A percentile compares a stretch with the other conserved stretches of the same genome.
Conservation (phyloP, 164 flowering plant genomes). For the Protea cynaroides region DNA sequence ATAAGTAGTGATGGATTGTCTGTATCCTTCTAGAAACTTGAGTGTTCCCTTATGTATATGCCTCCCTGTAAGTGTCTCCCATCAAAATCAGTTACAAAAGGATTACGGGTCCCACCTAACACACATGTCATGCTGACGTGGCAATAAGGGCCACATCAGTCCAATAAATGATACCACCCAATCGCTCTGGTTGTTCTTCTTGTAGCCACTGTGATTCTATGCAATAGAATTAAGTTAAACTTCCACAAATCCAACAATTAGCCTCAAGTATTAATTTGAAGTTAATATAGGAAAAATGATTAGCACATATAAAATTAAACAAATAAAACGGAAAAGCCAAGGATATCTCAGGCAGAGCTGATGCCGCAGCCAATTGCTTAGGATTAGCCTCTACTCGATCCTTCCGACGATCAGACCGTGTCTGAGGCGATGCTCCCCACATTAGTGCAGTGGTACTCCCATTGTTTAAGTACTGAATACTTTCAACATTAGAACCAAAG, state of each 20-base stretch:
- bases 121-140: no score
- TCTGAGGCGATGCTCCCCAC: no score
- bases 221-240: conserved; percentile 37
- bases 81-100: no score
- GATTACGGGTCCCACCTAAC: no score
- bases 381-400: conserved; percentile 99
- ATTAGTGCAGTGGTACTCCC: no score
- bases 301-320: neutral
- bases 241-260: neutral
- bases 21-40: no score
- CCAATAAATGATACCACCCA: conserved; percentile 99
- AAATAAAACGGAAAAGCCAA: conserved; percentile 2
- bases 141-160: no score
- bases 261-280: conserved; percentile 1
- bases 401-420: no score
- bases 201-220: conserved; percentile 76
- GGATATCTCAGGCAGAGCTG: conserved; percentile 99
- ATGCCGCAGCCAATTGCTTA: conserved; percentile 98
- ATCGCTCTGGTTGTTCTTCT: conserved; percentile 94
- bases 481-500: conserved; percentile 15
- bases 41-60: no score
- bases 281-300: neutral
- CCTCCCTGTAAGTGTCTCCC: no score
- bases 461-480: no score
- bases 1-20: no score